Evolutionary conservation across 495 filamentous ascomycete genomes (phyloP), one percentile per base, ranked within the genome.

Genomic region (Emericellopsis terricola): DNA sequence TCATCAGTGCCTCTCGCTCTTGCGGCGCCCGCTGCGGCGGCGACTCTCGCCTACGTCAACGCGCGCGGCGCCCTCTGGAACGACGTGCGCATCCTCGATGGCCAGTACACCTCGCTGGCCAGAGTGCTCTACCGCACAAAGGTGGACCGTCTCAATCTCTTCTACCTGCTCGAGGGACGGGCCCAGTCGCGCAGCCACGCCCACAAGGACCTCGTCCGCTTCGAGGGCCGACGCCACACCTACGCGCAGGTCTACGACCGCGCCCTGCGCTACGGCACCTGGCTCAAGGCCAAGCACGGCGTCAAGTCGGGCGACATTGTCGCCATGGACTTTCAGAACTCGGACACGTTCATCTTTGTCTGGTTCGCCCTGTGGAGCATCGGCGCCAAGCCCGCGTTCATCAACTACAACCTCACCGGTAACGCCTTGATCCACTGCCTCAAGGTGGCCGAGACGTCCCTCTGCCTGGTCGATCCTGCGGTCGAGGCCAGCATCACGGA

Each of bases 331-430:
- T 80, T 86, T 42, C 79, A 78, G 57, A 97, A 97, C 46, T 81
- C 72, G 16, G 75, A 81, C 10, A 68, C 69, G 4, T 89, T 86
- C 45, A 42, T 93, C 8, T 91, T 92, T 57, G 38, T 94, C n/a
- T 69, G 73, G 59, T 62, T 92, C 15, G 89, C 78, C 0, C 53
- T 94, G 19, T 94, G 87, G 86, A 73, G 76, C 13, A 72, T 96
- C 27, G 89, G 89, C 0, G 86, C 81, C 0, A 69, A 68, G 17
- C 85, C 87, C n/a, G 89, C 87, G 0, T 81, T 91, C 39, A 79
- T 97, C 57, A 97, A 97, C 51, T 92, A 89, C 53, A 96, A 94
- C 44, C 51, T 96, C 29, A 62, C 64, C 2, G 78, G 76, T 9
- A 70, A 81, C 18, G 65, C 86, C 2, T 56, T 97, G 38, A 49